Evolutionary conservation across 306 rosid species (phyloP).

Genomic region (Oemleria cerasiformis): DNA sequence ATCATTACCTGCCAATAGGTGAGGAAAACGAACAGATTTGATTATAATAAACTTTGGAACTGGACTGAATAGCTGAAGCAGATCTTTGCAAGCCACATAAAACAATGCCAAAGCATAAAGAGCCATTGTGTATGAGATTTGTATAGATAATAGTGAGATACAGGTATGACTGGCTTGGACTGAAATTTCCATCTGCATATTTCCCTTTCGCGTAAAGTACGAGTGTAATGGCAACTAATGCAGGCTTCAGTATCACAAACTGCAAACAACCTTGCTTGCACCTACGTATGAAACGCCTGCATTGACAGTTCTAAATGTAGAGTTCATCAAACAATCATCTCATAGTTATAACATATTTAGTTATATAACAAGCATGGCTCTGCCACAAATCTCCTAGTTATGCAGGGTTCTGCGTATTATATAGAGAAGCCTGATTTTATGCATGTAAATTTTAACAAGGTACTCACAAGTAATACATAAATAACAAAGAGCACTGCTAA

Average conservation of each 20-base stretch:
- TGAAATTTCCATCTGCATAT: conserved; percentile 86
- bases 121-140: conserved; percentile 84
- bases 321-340: conserved; percentile 15
- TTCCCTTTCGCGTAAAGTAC: conserved; percentile 84
- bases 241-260: conserved; percentile 96
- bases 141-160: conserved; percentile 93
- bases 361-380: conserved; percentile 9
- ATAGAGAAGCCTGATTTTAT: not conserved
- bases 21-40: conserved; percentile 93
- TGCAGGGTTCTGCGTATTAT: not conserved
- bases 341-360: conserved; percentile 12
- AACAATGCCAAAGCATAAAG: conserved; percentile 84
- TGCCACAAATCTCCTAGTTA: not conserved
- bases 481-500: not conserved
- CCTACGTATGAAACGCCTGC: conserved; percentile 95
- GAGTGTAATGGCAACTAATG: conserved; percentile 78
- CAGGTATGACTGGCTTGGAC: conserved; percentile 79
- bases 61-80: conserved; percentile 96
- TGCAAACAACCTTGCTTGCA: conserved; percentile 99
- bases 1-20: conserved; percentile 92
- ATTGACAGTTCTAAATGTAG: conserved; percentile 29
- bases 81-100: conserved; percentile 94
- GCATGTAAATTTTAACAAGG: not conserved
- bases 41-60: conserved; percentile 92
- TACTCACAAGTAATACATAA: not conserved